These are phyloP conservation scores for Mucor velutinosus DNA, from an alignment of 371 early-diverging fungal species.

Conservation along the genomic window DNA sequence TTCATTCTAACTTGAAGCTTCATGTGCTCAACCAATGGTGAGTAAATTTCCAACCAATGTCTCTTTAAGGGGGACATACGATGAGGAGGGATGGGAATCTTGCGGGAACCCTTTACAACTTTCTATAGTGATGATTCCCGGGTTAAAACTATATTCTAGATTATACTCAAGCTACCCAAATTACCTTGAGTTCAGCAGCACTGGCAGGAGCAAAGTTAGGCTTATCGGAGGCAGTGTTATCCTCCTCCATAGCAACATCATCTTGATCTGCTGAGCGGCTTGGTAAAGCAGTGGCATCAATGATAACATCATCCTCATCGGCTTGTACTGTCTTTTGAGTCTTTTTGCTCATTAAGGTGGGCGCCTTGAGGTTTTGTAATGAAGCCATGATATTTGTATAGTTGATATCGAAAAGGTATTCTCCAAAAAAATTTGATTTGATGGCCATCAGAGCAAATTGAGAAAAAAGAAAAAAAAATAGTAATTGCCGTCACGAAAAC, in stretches of 20 bases:
- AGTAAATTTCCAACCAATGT: conserved; percentile 98
- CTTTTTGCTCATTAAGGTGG: conserved; percentile 55
- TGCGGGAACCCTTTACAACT: conserved; percentile 65
- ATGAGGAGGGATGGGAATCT: conserved; percentile 91
- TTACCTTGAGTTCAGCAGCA: conserved; percentile 36
- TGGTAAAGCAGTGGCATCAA: conserved; percentile 63
- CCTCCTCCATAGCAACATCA: conserved; percentile 57
- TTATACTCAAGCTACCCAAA: neutral
- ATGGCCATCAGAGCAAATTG: neutral
- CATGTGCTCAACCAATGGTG: conserved; percentile 98
- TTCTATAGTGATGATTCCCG: conserved; percentile 21
- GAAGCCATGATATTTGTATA: conserved; percentile 42
- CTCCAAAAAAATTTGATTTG: neutral
- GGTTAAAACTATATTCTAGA: neutral
- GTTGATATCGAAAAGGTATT: neutral
- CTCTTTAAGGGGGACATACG: conserved; percentile 92
- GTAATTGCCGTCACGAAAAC: conserved; percentile 3
- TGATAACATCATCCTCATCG: conserved; percentile 64
- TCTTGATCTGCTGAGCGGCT: conserved; percentile 40
- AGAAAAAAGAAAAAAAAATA: conserved; percentile 7
- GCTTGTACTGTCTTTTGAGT: conserved; percentile 40
- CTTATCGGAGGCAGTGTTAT: conserved; percentile 27
- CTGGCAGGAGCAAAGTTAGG: conserved; percentile 48
- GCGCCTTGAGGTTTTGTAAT: conserved; percentile 58
- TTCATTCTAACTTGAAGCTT: conserved; percentile 98